Base-by-base conservation (phyloP, 2,329 filamentous ascomycete species). In the Trichoderma sp. region DNA sequence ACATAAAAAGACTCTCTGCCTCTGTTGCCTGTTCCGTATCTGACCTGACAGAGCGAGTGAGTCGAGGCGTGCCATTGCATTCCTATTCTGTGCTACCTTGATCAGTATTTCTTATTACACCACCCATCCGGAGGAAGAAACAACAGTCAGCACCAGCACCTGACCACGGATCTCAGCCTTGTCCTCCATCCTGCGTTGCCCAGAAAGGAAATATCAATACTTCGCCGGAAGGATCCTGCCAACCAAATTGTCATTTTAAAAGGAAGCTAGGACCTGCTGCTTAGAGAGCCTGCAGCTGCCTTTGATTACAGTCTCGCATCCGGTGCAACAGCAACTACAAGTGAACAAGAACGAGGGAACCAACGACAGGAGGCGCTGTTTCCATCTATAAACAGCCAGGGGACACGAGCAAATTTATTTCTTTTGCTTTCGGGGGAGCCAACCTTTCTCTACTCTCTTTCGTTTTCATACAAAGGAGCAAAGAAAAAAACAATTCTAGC, bases 231-330 rank as follows among this genome's bases (percentile, higher is more conserved):
- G 21, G 29, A 52, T 27, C 49, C 40, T 21, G 40, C 56, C 64
- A 59, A 58, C 53, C 35, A 47, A 21, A 6, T 21, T n/a, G 19
- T 35, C 40, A 27, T 65, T 47, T 40, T 47, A 58, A 59, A 37
- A 31, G 29, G 55, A 67, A 59, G 64, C 64, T 59, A 52, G 40
- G 40, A 21, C 55, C 64, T 66, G n/a, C 64, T 66, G 14, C 29
- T 37, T n/a, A 29, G 31, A 56, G 57, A 19, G 43, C 40, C 55
- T 21, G 55, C 40, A 35, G 24, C 24, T 55, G 53, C 35, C 35
- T 56, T 56, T 43, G 61, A 40, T 58, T 67, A n/a, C n/a, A n/a
- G 64, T 29, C 64, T 67, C 64, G 64, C 64, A 67, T 67, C 64
- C 64, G 64, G 55, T 67, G 52, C 37, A 57, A 43, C 64, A 43